Evolutionary conservation across 179 eudicot species (phyloP), one percentile per base, ranked within the genome.

Genomic region (Vitellaria paradoxa): DNA sequence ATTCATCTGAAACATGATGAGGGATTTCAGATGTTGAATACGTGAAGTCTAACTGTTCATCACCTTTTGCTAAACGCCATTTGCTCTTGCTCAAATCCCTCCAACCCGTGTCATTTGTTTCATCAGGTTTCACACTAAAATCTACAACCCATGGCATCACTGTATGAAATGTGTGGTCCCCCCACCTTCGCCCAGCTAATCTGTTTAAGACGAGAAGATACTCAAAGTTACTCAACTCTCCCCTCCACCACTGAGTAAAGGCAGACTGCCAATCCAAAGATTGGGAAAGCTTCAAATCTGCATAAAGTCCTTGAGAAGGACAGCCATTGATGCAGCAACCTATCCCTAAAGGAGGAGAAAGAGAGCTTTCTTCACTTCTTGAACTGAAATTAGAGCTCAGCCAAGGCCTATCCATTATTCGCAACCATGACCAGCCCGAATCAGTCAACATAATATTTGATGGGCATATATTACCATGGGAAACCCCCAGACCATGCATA

Each of bases 121-220:
- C 97, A 82, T 91, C 92, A 47, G 97, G 95, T 82, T 90, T 90
- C 50, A 83, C 89, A 80, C 89, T 89, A 82, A 93, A 95, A 90
- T 95, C 99, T 81, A 93, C 83, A 40, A 95, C 92, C 99, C 99
- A 95, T 21, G 99, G 99, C 99, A 95, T 93, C 65, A 95, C 97
- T 20, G 90, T 89, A 76, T 93, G 92, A 86, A 95, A 93, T 53
- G 94, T 84, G 79, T 95, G 92, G 79, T 95, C 99, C 74, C 99
- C 97, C 99, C 99, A 93, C 82, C 95, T 90, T 87, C 99, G 90
- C 81, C 99, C 99, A 72, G 99, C 97, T 69, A 95, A 82, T 70
- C 85, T 87, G 82, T 95, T 95, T 77, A 95, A 81, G 80, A 93
- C 72, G 62, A 95, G 97, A 46, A 95, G 87, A 82, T 95, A 95